Base-by-base conservation (phyloP, 2,329 filamentous ascomycete species). In the Verticillium isaacii region DNA sequence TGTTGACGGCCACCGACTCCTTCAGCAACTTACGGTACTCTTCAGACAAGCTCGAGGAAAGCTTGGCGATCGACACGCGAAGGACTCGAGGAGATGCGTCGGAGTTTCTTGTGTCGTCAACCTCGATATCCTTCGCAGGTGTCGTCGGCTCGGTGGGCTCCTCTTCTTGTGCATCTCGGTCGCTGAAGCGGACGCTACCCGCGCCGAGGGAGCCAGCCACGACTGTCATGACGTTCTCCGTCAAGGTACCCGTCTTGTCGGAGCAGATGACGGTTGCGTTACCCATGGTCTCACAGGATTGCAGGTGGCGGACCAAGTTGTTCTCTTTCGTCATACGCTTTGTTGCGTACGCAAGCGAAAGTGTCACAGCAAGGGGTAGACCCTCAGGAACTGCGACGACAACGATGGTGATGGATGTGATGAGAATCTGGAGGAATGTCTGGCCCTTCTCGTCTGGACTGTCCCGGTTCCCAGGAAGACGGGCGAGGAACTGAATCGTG, bases 161-260 rank as follows among this genome's bases (percentile, higher is more conserved):
- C 23, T 11, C 52, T 23, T 36, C 67, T 2, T 63, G 62, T 2
- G 62, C 62, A 2, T 75, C 73, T 4, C 66, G 70, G n/a, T 78
- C 75, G 23, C 77, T 72, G 58, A 77, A 78, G 52, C 67, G 70
- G 23, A 70, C 68, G 15, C 75, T 73, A 19, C 68, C 69, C 67
- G 17, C 74, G 59, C 14, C 85, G 84, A 36, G 87, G 66, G 11
- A 83, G 8, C 85, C 85, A 39, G 80, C 79, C 17, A 87, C 84
- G 3, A 86, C 82, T 5, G 78, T 84, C 85, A 88, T 88, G 65
- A 83, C 82, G 65, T 88, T 87, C 66, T 86, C 82, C 0, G 86
- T 89, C 25, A 89, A 74, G 1, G 86, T 89, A 4, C 86, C 86
- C 0, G 86, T 89, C 71, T 89, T 89, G 67, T 89, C 86, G 0